phyloP scores from a whole-genome alignment of 805 yeast genomes.

The Yarrowia sp. region DNA sequence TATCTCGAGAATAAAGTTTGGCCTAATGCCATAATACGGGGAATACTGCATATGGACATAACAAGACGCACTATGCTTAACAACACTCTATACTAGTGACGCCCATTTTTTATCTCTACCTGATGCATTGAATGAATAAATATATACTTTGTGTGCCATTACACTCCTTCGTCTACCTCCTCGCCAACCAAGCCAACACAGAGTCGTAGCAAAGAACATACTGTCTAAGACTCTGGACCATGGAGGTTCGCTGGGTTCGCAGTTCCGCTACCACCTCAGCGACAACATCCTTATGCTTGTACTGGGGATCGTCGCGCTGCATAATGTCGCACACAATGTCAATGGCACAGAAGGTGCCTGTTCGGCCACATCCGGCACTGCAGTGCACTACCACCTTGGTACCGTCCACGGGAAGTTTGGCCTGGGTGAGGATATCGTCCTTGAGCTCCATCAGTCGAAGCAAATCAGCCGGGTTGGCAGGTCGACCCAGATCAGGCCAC shows the following conservation, averaged over 20 bases:
- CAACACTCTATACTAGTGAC: too few species aligned
- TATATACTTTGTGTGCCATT: conserved; percentile 16
- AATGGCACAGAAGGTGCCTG: conserved; percentile 77
- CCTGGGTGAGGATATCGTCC: conserved; percentile 1
- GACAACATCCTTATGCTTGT: conserved; percentile 57
- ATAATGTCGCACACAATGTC: conserved; percentile 50
- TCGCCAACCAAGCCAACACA: conserved; percentile 48
- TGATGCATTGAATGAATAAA: conserved; percentile 38
- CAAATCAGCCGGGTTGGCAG: conserved; percentile 66
- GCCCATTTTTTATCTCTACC: background rate
- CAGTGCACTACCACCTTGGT: conserved; percentile 80
- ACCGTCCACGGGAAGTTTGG: conserved; percentile 35
- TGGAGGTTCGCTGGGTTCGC: conserved; percentile 76
- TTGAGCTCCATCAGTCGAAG: conserved; percentile 62
- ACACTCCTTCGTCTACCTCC: background rate
- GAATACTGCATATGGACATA: background rate
- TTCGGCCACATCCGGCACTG: conserved; percentile 97
- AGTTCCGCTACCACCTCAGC: conserved; percentile 68
- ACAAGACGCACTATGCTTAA: too few species aligned
- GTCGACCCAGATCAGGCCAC: conserved; percentile 88
- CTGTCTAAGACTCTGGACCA: conserved; percentile 85
- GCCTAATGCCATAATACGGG: conserved; percentile 12
- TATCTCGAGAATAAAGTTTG: background rate
- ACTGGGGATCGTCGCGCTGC: conserved; percentile 5
- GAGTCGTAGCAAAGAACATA: conserved; percentile 76